Conservation (phyloP, 371 early-diverging fungal species). For the Smittium culicis region DNA sequence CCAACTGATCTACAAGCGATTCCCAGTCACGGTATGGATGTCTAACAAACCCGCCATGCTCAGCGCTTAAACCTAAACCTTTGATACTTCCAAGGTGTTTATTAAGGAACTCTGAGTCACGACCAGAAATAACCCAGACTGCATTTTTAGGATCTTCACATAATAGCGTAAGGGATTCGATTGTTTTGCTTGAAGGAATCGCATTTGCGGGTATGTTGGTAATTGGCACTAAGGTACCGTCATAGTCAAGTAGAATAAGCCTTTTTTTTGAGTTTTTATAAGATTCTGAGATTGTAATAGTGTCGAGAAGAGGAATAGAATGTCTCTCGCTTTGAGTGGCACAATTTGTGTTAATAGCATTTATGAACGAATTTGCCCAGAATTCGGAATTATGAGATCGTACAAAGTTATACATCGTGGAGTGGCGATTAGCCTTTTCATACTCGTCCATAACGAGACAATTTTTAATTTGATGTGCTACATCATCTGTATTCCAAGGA, state of each 20-base stretch:
- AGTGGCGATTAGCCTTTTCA: slow-evolving; percentile 38
- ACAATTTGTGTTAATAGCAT: slow-evolving; percentile 38
- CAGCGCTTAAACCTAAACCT: slow-evolving; percentile 71
- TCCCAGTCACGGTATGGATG: slow-evolving; percentile 55
- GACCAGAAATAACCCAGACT: slow-evolving; percentile 87
- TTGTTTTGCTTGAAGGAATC: slow-evolving; percentile 47
- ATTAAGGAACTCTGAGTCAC: slow-evolving; percentile 70
- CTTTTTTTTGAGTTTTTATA: slow-evolving; percentile 21
- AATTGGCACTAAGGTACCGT: slow-evolving; percentile 68
- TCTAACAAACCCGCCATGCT: slow-evolving; percentile 73
- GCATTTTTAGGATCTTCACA: slow-evolving; percentile 62
- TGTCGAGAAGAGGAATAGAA: slow-evolving; percentile 19
- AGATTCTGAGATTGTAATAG: slow-evolving; percentile 20
- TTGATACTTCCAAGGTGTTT: slow-evolving; percentile 56
- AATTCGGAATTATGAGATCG: slow-evolving; percentile 31
- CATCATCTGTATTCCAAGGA: slow-evolving; percentile 77
- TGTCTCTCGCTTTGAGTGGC: slow-evolving; percentile 42
- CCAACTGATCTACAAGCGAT: slow-evolving; percentile 55
- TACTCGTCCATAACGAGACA: slow-evolving; percentile 57
- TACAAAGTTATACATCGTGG: slow-evolving; percentile 26
- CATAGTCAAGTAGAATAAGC: slow-evolving; percentile 72
- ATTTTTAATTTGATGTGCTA: slow-evolving; percentile 67
- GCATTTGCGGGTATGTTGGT: slow-evolving; percentile 48
- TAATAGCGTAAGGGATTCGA: slow-evolving; percentile 47
- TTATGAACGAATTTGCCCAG: slow-evolving; percentile 51